Evolutionary conservation across 768 basidiomycete species (phyloP).

Genomic region (Phanerodontia chrysosporium): DNA sequence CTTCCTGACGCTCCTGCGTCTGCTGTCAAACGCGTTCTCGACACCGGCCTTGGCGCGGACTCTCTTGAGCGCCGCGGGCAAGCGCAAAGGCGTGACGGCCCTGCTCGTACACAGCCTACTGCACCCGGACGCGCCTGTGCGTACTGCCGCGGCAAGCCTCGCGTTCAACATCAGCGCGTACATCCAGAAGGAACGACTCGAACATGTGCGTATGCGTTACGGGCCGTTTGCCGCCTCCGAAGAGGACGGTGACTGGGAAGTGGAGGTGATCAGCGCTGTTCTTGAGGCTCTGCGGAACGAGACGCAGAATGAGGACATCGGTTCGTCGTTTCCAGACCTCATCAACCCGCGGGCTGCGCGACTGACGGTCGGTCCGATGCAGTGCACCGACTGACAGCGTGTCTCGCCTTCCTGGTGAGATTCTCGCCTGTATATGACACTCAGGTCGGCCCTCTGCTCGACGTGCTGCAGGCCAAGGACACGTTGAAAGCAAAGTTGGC

Average conservation of each 20-base stretch:
- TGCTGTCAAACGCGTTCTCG: constrained; percentile 67
- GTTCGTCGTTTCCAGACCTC: constrained; percentile 38
- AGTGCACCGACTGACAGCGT: constrained; percentile 80
- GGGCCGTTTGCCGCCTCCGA: constrained; percentile 34
- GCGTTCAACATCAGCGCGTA: constrained; percentile 71
- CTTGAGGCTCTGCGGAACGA: constrained; percentile 75
- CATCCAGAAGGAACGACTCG: constrained; percentile 60
- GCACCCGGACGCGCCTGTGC: constrained; percentile 61
- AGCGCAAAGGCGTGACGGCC: constrained; percentile 37
- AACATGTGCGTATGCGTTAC: constrained; percentile 27
- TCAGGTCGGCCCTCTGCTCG: constrained; percentile 53
- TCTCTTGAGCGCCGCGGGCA: constrained; percentile 33
- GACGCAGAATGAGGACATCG: constrained; percentile 71
- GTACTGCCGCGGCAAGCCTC: constrained; percentile 78
- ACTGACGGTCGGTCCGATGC: neutral
- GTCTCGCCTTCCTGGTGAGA: constrained; percentile 71
- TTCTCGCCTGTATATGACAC: constrained; percentile 65
- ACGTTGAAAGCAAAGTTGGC: constrained; percentile 56
- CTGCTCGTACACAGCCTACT: constrained; percentile 66
- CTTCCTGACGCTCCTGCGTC: constrained; percentile 59
- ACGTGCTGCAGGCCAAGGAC: constrained; percentile 61
- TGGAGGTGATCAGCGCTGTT: constrained; percentile 81
- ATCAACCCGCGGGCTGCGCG: too few relatives aligned
- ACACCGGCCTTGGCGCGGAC: constrained; percentile 34
- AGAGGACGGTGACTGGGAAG: constrained; percentile 79